Evolutionary conservation across 1,284 basidiomycete species (phyloP), one percentile per base, ranked within the genome.

Genomic region (Ustilago loliicola): DNA sequence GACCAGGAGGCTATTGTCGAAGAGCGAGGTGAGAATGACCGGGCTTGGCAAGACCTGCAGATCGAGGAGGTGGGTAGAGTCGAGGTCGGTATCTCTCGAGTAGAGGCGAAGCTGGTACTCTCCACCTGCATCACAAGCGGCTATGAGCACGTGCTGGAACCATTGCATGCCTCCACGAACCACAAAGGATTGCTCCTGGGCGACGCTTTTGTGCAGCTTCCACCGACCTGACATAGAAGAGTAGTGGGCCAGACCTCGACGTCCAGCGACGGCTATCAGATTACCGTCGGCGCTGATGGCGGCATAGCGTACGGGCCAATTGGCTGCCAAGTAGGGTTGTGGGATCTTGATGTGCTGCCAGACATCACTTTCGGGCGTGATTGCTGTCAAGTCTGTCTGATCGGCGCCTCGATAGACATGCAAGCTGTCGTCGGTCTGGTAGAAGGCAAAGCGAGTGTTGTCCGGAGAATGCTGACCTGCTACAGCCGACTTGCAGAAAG

Each of bases 281-380:
- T 93, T 90, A 2, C 96, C 97, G 84, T 99, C 97, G 40, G 89
- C 90, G 66, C 94, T 97, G 66, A 99, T 91, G 5, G 93, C 93
- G 7, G 96, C 96, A 85, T 96, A 97, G 45, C 92, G 91, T 48
- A 99, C 92, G 0, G 97, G 97, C 94, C 96, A 98, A 82, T 99
- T 97, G 15, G 91, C 90, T 0, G 94, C 91, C 42, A 98, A 88
- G 87, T 99, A 99, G 23, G 89, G 88, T 80, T 93, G 91, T 0
- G 97, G 97, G n/a, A 99, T 91, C 91, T 93, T 73, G 58, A 81
- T 62, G 48, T 76, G 72, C 29, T 79, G 83, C 83, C 83, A 85
- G 9, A 98, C 95, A 82, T 98, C 96, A 3, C 94, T 94, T 83
- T 98, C 96, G n/a, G 96, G 96, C 83, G 98, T 98, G 86, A 99